Conservation (phyloP, 192 early-diverging fungal species). For the Phlyctochytrium bullatum region DNA sequence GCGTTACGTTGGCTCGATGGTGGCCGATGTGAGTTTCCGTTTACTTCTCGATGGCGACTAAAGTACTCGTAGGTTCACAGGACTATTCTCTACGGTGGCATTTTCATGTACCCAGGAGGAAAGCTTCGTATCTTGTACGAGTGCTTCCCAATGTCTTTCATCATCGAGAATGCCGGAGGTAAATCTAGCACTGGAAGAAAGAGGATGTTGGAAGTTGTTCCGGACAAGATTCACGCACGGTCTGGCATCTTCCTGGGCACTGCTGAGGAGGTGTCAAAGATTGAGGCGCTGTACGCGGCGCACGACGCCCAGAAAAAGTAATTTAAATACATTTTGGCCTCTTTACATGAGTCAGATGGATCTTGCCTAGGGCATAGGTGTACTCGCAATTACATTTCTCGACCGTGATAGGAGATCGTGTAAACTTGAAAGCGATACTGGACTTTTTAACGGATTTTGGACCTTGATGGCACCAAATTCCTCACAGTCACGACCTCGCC, state of each 20-base stretch:
- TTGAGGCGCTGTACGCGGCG: constrained; percentile 70
- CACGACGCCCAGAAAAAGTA: constrained; percentile 19
- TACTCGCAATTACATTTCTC: too few species aligned
- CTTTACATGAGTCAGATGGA: too few species aligned
- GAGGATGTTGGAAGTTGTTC: constrained; percentile 83
- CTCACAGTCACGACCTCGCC: too few species aligned
- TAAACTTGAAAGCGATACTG: too few species aligned
- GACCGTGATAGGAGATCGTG: too few species aligned
- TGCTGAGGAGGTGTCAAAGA: constrained; percentile 82
- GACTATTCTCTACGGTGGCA: constrained; percentile 52
- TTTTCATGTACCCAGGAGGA: constrained; percentile 86
- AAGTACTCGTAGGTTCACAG: constrained; percentile 78
- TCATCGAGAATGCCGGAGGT: constrained; percentile 95
- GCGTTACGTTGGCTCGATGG: constrained; percentile 98
- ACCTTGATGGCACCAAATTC: too few species aligned
- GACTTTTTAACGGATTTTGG: too few species aligned
- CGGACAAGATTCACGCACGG: constrained; percentile 84
- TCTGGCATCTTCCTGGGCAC: constrained; percentile 90
- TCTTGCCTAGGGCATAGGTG: too few species aligned
- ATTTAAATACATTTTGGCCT: too few species aligned
- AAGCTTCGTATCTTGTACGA: constrained; percentile 97
- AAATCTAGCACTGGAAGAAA: constrained; percentile 79
- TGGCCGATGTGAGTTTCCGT: constrained; percentile 81
- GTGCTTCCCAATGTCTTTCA: constrained; percentile 97
- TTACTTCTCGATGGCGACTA: constrained; percentile 91